Percentiles rank a stretch among this genome's conserved stretches.
These are phyloP conservation scores for Trichoderma asperelloides DNA, from an alignment of 495 filamentous ascomycete genomes.

Conservation along the genomic window DNA sequence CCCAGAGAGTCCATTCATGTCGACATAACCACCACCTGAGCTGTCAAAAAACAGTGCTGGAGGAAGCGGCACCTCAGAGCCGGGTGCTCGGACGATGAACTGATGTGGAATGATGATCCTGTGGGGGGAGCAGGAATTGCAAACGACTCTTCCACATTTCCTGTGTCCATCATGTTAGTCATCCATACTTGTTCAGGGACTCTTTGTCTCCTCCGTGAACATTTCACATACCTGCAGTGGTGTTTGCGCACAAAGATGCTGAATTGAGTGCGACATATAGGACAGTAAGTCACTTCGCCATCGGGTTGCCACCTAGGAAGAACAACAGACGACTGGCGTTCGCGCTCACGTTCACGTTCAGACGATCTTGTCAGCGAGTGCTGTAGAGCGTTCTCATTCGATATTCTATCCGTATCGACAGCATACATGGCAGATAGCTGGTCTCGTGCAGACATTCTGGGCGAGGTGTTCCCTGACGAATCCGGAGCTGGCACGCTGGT, in stretches of 20 bases:
- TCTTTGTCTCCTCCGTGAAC: background rate
- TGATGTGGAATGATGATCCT: slow-evolving; percentile 89
- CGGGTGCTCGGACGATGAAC: slow-evolving; percentile 81
- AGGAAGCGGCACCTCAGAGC: slow-evolving; percentile 12
- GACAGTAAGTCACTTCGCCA: slow-evolving; percentile 64
- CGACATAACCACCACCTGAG: slow-evolving; percentile 37
- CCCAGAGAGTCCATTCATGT: slow-evolving; percentile 47
- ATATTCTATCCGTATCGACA: background rate
- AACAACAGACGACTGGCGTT: slow-evolving; percentile 23
- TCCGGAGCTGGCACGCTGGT: background rate
- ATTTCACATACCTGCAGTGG: slow-evolving; percentile 60
- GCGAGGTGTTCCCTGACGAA: background rate
- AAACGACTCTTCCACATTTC: slow-evolving; percentile 94
- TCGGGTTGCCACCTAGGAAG: slow-evolving; percentile 84
- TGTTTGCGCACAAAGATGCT: slow-evolving; percentile 85
- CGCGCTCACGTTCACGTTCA: background rate
- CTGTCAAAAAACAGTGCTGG: slow-evolving; percentile 10
- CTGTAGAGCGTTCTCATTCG: background rate
- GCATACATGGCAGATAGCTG: background rate
- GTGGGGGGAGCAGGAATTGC: slow-evolving; percentile 84
- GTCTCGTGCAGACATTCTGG: background rate
- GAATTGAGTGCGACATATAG: slow-evolving; percentile 70
- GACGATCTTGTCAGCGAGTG: background rate
- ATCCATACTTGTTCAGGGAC: background rate
- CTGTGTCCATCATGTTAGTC: slow-evolving; percentile 30